Evolutionary conservation across 257 asterid genomes (phyloP).

Genomic region (Dorcoceras hygrometricum): DNA sequence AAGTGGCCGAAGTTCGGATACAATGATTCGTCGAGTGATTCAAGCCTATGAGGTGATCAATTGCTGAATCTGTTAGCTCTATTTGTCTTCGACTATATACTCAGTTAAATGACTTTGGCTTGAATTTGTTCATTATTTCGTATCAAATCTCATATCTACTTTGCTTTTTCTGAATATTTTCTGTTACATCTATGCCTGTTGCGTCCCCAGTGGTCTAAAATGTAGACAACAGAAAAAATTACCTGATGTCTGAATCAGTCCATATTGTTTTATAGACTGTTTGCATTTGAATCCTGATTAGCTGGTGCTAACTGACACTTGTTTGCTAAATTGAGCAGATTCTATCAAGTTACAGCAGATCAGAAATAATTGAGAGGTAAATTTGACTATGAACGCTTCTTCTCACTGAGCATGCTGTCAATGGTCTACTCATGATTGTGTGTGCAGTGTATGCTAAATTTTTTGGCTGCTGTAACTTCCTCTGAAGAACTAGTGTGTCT

Average conservation of each 20-base stretch:
- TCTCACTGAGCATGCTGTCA: constrained; percentile 13
- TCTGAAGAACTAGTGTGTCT: not conserved
- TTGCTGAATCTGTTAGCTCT: not conserved
- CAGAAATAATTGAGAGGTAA: constrained; percentile 83
- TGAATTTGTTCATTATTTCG: not conserved
- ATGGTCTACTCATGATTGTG: not conserved
- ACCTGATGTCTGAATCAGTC: not conserved
- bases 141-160: not conserved
- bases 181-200: not conserved
- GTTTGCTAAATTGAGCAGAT: constrained; percentile 47
- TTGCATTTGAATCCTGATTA: not conserved
- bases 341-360: constrained; percentile 61
- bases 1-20: constrained; percentile 52
- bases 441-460: not conserved
- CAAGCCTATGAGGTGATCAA: constrained; percentile 73
- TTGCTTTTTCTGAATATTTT: not conserved
- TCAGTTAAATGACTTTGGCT: not conserved
- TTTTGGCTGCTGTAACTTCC: not conserved
- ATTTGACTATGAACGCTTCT: constrained; percentile 13
- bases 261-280: not conserved
- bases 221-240: not conserved
- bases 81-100: not conserved
- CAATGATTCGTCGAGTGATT: constrained; percentile 76
- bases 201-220: not conserved
- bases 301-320: constrained; percentile 28